Percentiles rank a stretch among this genome's conserved stretches.
Evolutionary conservation across 352 stramenopile species (phyloP).

Genomic region (Poterioochromonas sp.): DNA sequence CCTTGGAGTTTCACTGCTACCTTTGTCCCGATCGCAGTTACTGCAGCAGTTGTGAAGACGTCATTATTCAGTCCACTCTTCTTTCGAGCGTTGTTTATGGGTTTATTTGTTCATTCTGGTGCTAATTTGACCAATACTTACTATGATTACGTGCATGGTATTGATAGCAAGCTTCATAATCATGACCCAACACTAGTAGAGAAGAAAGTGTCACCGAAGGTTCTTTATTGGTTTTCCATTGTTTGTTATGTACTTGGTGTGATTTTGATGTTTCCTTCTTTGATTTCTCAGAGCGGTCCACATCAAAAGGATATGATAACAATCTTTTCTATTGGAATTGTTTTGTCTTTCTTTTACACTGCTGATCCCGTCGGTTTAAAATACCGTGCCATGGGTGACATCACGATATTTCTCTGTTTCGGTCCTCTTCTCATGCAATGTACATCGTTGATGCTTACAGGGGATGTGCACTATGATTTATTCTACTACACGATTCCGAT

Average conservation of each 20-base stretch:
- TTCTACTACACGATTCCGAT: conserved; percentile 34
- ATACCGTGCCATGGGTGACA: not conserved
- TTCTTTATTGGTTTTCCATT: not conserved
- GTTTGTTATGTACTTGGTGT: not conserved
- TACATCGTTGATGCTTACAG: not conserved
- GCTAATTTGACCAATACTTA: conserved; percentile 16
- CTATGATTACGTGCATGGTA: not conserved
- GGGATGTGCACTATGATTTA: not conserved
- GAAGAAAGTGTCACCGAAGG: not conserved
- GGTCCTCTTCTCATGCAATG: not conserved
- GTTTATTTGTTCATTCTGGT: not conserved
- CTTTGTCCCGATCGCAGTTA: not conserved
- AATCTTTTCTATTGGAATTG: not conserved
- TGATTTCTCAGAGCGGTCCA: not conserved
- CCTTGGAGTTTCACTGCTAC: conserved; percentile 4
- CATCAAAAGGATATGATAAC: not conserved
- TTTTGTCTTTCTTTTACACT: not conserved
- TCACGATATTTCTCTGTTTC: not conserved
- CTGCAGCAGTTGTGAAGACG: not conserved
- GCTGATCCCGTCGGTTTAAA: not conserved
- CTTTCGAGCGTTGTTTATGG: not conserved
- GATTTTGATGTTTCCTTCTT: not conserved
- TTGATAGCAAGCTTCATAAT: not conserved
- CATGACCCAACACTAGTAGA: not conserved
- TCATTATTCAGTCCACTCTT: not conserved